Evolutionary conservation across 1,284 basidiomycete genomes (phyloP).

Genomic region (Malassezia psittaci): DNA sequence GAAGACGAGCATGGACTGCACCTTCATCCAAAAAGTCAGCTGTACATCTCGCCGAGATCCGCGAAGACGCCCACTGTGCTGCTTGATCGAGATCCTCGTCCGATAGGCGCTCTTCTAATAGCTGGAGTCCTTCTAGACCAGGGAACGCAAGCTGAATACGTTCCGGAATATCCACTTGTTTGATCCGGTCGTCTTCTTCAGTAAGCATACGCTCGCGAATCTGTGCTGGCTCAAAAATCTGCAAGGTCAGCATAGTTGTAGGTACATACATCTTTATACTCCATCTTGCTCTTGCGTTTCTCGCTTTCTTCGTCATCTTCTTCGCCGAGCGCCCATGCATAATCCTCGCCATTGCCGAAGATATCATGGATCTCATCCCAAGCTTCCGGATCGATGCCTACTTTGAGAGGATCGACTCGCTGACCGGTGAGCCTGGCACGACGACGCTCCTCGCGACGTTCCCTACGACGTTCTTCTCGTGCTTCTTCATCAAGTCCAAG

Average conservation of each 20-base stretch:
- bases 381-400: slow-evolving; percentile 55
- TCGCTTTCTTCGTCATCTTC: slow-evolving; percentile 32
- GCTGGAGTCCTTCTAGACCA: slow-evolving; percentile 52
- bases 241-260: slow-evolving; percentile 50
- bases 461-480: slow-evolving; percentile 62
- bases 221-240: slow-evolving; percentile 98
- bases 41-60: slow-evolving; percentile 57
- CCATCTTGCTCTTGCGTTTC: slow-evolving; percentile 52
- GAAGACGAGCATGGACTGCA: slow-evolving; percentile 57
- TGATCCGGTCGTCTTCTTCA: slow-evolving; percentile 77
- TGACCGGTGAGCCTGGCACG: slow-evolving; percentile 55
- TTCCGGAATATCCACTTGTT: slow-evolving; percentile 87
- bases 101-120: slow-evolving; percentile 58
- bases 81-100: slow-evolving; percentile 68
- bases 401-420: slow-evolving; percentile 49
- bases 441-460: slow-evolving; percentile 53
- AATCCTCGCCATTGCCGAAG: slow-evolving; percentile 93
- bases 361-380: slow-evolving; percentile 96
- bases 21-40: slow-evolving; percentile 57
- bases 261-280: slow-evolving; percentile 63
- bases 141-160: slow-evolving; percentile 79
- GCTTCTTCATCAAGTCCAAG: slow-evolving; percentile 50
- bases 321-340: slow-evolving; percentile 81
- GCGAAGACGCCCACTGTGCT: slow-evolving; percentile 76
- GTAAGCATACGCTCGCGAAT: slow-evolving; percentile 83